Percentiles rank a stretch among this genome's conserved stretches.
Evolutionary conservation across 352 stramenopile species (phyloP).

Genomic region (Pythium guiyangense): DNA sequence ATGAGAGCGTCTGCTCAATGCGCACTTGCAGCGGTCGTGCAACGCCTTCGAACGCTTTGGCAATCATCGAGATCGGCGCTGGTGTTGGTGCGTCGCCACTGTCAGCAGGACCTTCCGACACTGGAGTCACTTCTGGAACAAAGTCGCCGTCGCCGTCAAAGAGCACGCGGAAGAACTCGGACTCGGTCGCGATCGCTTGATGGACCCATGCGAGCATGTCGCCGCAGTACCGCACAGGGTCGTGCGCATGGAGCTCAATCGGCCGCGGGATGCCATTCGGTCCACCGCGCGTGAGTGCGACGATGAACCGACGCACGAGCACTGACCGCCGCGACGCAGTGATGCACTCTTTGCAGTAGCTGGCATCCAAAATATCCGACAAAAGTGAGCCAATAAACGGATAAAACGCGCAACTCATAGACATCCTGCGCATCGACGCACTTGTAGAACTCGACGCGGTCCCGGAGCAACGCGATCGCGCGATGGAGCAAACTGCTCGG

Average conservation of each 20-base stretch:
- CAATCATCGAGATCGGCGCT: conserved; percentile 36
- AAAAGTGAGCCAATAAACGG: background rate
- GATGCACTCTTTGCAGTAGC: conserved; percentile 81
- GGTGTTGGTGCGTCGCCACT: conserved; percentile 12
- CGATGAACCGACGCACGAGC: conserved; percentile 73
- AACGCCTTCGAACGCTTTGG: conserved; percentile 53
- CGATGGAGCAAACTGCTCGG: conserved; percentile 59
- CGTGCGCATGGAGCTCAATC: conserved; percentile 87
- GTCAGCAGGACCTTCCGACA: background rate
- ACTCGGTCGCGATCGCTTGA: conserved; percentile 74
- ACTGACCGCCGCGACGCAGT: conserved; percentile 41
- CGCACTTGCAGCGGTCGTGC: conserved; percentile 54
- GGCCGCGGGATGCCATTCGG: conserved; percentile 70
- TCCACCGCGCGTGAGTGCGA: conserved; percentile 66
- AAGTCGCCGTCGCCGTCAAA: conserved; percentile 59
- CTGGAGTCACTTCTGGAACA: background rate
- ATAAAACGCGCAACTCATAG: background rate
- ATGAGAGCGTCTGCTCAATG: conserved; percentile 56
- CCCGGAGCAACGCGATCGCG: conserved; percentile 57
- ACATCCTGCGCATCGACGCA: conserved; percentile 15
- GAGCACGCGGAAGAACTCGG: conserved; percentile 76
- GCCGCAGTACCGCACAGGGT: conserved; percentile 82
- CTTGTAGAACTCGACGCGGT: conserved; percentile 77
- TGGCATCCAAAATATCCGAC: conserved; percentile 10
- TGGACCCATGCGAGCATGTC: conserved; percentile 90